Evolutionary conservation across 2,329 filamentous ascomycete species (phyloP).

Genomic region (Spiromastix sp.): DNA sequence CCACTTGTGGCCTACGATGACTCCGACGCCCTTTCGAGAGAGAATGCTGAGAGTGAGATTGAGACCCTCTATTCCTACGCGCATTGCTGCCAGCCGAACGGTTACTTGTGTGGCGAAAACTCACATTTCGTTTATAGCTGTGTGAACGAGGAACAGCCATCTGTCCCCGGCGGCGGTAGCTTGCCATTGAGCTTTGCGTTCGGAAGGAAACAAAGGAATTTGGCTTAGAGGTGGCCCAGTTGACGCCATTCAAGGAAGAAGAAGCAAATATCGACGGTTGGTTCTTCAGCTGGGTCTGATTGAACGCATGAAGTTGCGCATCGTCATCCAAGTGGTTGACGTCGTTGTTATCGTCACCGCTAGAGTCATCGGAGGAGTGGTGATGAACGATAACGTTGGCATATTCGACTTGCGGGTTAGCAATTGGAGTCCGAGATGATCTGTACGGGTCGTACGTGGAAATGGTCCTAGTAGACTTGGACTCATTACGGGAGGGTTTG

Average conservation of each 20-base stretch:
- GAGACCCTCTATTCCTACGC: slow-evolving; percentile 14
- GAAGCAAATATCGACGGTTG: not conserved
- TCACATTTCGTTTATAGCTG: slow-evolving; percentile 52
- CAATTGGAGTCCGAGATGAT: slow-evolving; percentile 49
- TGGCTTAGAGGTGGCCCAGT: slow-evolving; percentile 22
- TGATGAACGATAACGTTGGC: slow-evolving; percentile 61
- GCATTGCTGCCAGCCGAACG: slow-evolving; percentile 22
- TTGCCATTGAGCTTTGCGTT: slow-evolving; percentile 40
- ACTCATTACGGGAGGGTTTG: slow-evolving; percentile 40
- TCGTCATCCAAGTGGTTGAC: not conserved
- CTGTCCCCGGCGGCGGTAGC: slow-evolving; percentile 31
- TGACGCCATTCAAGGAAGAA: slow-evolving; percentile 17
- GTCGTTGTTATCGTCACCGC: not conserved
- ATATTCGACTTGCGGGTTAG: slow-evolving; percentile 45
- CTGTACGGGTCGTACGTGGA: slow-evolving; percentile 79
- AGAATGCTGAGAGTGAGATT: slow-evolving; percentile 16
- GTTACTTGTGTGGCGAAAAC: slow-evolving; percentile 48
- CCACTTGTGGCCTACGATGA: slow-evolving; percentile 17
- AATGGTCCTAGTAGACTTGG: slow-evolving; percentile 33
- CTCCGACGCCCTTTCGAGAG: slow-evolving; percentile 14
- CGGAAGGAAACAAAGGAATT: slow-evolving; percentile 28
- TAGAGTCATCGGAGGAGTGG: slow-evolving; percentile 13
- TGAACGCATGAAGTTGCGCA: too few relatives aligned
- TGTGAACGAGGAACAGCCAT: slow-evolving; percentile 32
- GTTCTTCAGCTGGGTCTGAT: too few relatives aligned